A percentile compares a stretch with the other conserved stretches of the same genome.
Evolutionary conservation across 805 yeast genomes (phyloP).

Genomic region (Lachancea waltii): DNA sequence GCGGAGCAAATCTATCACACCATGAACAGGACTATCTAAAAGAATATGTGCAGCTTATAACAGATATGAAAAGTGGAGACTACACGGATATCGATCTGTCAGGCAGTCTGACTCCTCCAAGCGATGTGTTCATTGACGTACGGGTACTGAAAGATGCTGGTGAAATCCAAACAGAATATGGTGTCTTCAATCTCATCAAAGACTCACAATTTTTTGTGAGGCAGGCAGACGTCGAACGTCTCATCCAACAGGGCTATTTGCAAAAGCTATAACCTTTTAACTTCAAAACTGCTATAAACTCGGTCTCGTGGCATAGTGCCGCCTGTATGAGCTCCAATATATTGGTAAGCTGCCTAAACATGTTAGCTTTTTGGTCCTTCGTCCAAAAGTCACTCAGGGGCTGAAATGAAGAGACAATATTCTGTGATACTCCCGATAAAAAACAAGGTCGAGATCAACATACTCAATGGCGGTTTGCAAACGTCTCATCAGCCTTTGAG

Average conservation of each 20-base stretch:
- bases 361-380: too few species aligned
- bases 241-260: constrained; percentile 89
- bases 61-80: constrained; percentile 64
- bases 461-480: too few species aligned
- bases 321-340: too few species aligned
- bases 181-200: constrained; percentile 86
- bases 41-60: constrained; percentile 61
- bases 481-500: too few species aligned
- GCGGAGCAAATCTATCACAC: constrained; percentile 45
- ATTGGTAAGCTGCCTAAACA: too few species aligned
- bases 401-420: too few species aligned
- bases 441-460: too few species aligned
- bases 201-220: constrained; percentile 93
- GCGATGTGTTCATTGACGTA: constrained; percentile 87
- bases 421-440: too few species aligned
- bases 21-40: constrained; percentile 74
- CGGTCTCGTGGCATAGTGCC: too few species aligned
- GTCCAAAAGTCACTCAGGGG: too few species aligned
- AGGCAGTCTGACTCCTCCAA: constrained; percentile 88
- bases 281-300: too few species aligned
- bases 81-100: constrained; percentile 80
- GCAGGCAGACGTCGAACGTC: constrained; percentile 86
- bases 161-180: constrained; percentile 95
- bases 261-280: constrained; percentile 48
- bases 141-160: constrained; percentile 92